Evolutionary conservation across 2,329 filamentous ascomycete genomes (phyloP).

Genomic region (Teratosphaeriaceae sp.): DNA sequence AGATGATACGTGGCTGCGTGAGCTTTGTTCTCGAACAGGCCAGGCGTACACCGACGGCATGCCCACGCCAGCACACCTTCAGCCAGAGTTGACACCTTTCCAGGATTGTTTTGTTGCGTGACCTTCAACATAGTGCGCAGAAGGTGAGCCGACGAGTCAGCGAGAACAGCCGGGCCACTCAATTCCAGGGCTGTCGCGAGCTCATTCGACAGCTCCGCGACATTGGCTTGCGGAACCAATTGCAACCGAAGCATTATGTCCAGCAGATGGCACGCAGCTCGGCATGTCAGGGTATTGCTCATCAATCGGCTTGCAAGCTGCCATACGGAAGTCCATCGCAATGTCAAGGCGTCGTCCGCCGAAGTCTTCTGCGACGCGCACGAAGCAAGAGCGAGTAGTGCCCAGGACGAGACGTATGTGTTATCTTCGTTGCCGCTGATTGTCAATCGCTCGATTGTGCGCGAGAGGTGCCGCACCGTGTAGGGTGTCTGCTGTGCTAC

Average conservation of each 20-base stretch:
- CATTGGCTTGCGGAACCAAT: slow-evolving; percentile 59
- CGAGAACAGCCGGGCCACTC: slow-evolving; percentile 69
- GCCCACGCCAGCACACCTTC: slow-evolving; percentile 76
- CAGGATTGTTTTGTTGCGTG: slow-evolving; percentile 61
- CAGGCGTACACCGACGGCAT: slow-evolving; percentile 73
- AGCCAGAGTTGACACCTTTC: slow-evolving; percentile 58
- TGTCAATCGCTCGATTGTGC: slow-evolving; percentile 11
- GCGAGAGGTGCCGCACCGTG: slow-evolving; percentile 10
- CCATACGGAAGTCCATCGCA: slow-evolving; percentile 68
- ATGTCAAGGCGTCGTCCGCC: slow-evolving; percentile 35
- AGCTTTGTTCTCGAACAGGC: slow-evolving; percentile 51
- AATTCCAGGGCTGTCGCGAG: slow-evolving; percentile 57
- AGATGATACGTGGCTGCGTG: slow-evolving; percentile 59
- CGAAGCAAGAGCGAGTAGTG: slow-evolving; percentile 70
- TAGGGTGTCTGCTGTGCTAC: slow-evolving; percentile 33
- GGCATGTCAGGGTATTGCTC: slow-evolving; percentile 62
- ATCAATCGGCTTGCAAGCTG: slow-evolving; percentile 65
- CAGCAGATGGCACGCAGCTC: slow-evolving; percentile 70
- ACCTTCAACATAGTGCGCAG: slow-evolving; percentile 64
- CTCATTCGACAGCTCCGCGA: slow-evolving; percentile 60
- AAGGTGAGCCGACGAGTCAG: slow-evolving; percentile 70
- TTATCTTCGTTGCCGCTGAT: slow-evolving; percentile 56
- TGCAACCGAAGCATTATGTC: slow-evolving; percentile 58
- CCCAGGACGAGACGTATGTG: slow-evolving; percentile 64
- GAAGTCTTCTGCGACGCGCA: slow-evolving; percentile 42